These are phyloP conservation scores for Xerocomellus dryophilus DNA, from an alignment of 768 basidiomycete genomes.

Conservation along the genomic window DNA sequence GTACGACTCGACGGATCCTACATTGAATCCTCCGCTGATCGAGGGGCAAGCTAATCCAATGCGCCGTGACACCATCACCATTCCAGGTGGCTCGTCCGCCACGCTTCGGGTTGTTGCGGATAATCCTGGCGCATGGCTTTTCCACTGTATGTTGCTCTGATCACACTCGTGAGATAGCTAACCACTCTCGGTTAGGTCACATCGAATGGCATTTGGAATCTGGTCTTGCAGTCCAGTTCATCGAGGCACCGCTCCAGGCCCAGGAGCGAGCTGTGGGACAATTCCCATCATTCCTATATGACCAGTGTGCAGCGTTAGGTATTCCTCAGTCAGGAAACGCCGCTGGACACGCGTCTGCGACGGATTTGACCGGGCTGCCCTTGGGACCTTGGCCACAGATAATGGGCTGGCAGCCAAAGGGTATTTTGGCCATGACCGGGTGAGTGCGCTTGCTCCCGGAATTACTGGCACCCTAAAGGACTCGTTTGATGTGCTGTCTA, in stretches of 20 bases:
- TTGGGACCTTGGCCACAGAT: conserved; percentile 72
- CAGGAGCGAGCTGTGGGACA: conserved; percentile 48
- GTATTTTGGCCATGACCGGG: conserved; percentile 75
- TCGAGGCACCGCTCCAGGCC: conserved; percentile 73
- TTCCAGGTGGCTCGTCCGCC: conserved; percentile 64
- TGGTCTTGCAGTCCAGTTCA: conserved; percentile 81
- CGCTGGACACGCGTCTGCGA: conserved; percentile 68
- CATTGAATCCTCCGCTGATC: conserved; percentile 73
- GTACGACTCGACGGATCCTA: conserved; percentile 69
- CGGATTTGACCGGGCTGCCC: conserved; percentile 63
- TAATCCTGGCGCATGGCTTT: conserved; percentile 89
- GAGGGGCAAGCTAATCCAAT: conserved; percentile 85
- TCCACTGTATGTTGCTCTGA: conserved; percentile 59
- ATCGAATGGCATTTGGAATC: conserved; percentile 84
- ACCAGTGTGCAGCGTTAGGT: conserved; percentile 70
- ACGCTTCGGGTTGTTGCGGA: conserved; percentile 81
- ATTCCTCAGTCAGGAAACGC: conserved; percentile 76
- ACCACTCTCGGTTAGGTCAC: conserved; percentile 47
- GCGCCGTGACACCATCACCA: conserved; percentile 84
- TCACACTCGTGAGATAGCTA: background rate
- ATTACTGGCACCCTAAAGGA: background rate
- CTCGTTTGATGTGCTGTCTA: conserved; percentile 15
- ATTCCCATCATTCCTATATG: conserved; percentile 57
- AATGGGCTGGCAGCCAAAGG: conserved; percentile 69
- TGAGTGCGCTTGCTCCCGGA: conserved; percentile 32